Evolutionary conservation across 176 grass and related monocot species (phyloP).

Genomic region (Phoenix dactylifera): DNA sequence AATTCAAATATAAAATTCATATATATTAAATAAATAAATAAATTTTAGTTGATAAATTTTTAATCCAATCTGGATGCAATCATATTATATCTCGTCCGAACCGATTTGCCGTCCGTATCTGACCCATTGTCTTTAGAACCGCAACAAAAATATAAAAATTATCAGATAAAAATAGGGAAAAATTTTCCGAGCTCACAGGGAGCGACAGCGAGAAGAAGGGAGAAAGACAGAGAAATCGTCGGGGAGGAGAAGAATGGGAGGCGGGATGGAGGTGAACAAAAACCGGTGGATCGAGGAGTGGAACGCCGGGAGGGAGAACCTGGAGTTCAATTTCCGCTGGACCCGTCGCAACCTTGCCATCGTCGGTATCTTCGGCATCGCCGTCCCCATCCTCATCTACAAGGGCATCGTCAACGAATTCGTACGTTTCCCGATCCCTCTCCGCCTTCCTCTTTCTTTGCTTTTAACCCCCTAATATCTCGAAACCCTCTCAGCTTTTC

Average conservation of each 20-base stretch:
- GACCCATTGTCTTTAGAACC: too few relatives aligned
- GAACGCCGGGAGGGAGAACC: slow-evolving; percentile 57
- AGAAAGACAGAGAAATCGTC: too few relatives aligned
- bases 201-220: background rate
- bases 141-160: too few relatives aligned
- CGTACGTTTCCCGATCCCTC: slow-evolving; percentile 19
- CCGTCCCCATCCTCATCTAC: slow-evolving; percentile 65
- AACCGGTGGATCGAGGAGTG: slow-evolving; percentile 79
- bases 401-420: slow-evolving; percentile 80
- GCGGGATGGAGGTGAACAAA: slow-evolving; percentile 83
- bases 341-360: slow-evolving; percentile 52
- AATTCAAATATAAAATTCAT: too few relatives aligned
- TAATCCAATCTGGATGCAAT: too few relatives aligned
- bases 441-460: background rate
- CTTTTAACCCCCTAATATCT: too few relatives aligned
- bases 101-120: too few relatives aligned
- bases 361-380: slow-evolving; percentile 71
- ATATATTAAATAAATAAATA: too few relatives aligned
- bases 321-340: slow-evolving; percentile 70
- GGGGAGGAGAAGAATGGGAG: slow-evolving; percentile 30
- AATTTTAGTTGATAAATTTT: too few relatives aligned
- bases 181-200: background rate
- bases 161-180: too few relatives aligned
- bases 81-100: too few relatives aligned
- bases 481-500: too few relatives aligned